Conservation (phyloP, 805 yeast genomes). For the Yueomyces sp. region DNA sequence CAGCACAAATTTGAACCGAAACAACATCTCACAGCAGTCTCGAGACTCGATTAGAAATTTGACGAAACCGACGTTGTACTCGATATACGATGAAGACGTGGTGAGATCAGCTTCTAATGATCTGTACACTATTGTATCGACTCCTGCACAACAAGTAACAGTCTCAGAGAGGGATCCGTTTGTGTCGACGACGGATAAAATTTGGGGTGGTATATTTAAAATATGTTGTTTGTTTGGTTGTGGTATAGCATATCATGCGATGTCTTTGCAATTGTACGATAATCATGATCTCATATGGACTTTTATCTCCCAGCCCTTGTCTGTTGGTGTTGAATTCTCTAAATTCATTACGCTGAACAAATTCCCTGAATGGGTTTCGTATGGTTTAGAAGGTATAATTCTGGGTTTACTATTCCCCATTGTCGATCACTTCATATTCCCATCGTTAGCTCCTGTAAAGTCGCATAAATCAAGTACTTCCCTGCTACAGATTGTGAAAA, state of each 20-base stretch:
- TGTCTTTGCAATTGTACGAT: slow-evolving; percentile 40
- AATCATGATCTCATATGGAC: slow-evolving; percentile 32
- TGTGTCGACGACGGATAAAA: not conserved
- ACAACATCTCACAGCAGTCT: too few species aligned
- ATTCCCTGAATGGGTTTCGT: slow-evolving; percentile 18
- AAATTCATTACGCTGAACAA: slow-evolving; percentile 7
- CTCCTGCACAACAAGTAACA: not conserved
- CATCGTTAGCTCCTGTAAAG: slow-evolving; percentile 6
- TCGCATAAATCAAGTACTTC: slow-evolving; percentile 5
- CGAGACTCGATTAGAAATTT: slow-evolving; percentile 17
- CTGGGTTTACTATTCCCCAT: slow-evolving; percentile 44
- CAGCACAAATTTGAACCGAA: too few species aligned
- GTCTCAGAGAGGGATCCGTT: slow-evolving; percentile 2
- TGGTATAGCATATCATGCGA: slow-evolving; percentile 41
- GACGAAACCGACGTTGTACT: slow-evolving; percentile 38
- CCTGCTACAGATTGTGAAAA: slow-evolving; percentile 9
- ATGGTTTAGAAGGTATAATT: slow-evolving; percentile 41
- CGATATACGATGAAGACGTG: slow-evolving; percentile 34
- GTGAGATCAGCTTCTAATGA: slow-evolving; percentile 2
- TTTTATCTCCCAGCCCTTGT: slow-evolving; percentile 30
- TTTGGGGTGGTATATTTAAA: slow-evolving; percentile 6
- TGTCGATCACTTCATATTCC: slow-evolving; percentile 10
- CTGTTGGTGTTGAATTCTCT: slow-evolving; percentile 22
- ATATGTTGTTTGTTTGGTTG: slow-evolving; percentile 25
- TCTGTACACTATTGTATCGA: not conserved